phyloP scores from a whole-genome alignment of 148 eudicot species.

The Heliosperma pusillum region DNA sequence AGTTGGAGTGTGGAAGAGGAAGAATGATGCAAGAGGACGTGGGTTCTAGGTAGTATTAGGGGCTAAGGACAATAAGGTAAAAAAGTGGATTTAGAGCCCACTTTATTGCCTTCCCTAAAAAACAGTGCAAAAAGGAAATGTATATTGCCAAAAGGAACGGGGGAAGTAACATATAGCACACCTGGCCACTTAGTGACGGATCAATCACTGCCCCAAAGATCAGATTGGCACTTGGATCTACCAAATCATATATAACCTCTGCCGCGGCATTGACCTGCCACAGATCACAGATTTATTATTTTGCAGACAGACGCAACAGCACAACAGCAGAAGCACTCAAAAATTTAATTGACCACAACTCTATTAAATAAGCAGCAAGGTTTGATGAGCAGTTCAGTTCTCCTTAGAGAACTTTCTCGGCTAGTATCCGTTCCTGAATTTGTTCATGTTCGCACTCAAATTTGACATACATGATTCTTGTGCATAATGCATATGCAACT shows the following conservation, averaged over 20 bases:
- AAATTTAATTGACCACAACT: background rate
- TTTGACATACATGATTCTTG: background rate
- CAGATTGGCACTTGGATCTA: constrained; percentile 95
- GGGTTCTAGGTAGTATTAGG: too few relatives aligned
- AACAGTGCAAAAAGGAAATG: background rate
- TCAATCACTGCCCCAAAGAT: constrained; percentile 98
- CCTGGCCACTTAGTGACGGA: constrained; percentile 90
- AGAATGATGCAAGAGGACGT: too few relatives aligned
- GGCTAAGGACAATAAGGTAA: too few relatives aligned
- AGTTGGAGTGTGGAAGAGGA: background rate
- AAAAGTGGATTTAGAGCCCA: too few relatives aligned
- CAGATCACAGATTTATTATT: constrained; percentile 4
- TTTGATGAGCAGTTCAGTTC: background rate
- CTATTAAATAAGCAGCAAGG: background rate
- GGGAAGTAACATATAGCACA: constrained; percentile 15
- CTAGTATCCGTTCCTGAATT: background rate
- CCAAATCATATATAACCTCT: constrained; percentile 96
- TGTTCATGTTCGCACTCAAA: background rate
- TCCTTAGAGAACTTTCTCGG: background rate
- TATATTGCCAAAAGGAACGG: too few relatives aligned
- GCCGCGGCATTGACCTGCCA: constrained; percentile 98
- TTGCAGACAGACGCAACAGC: background rate
- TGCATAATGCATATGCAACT: background rate
- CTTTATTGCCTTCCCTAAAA: too few relatives aligned
- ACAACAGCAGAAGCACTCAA: background rate